Evolutionary conservation across 106 monocot species (phyloP).

Genomic region (Dactylorhiza incarnata): DNA sequence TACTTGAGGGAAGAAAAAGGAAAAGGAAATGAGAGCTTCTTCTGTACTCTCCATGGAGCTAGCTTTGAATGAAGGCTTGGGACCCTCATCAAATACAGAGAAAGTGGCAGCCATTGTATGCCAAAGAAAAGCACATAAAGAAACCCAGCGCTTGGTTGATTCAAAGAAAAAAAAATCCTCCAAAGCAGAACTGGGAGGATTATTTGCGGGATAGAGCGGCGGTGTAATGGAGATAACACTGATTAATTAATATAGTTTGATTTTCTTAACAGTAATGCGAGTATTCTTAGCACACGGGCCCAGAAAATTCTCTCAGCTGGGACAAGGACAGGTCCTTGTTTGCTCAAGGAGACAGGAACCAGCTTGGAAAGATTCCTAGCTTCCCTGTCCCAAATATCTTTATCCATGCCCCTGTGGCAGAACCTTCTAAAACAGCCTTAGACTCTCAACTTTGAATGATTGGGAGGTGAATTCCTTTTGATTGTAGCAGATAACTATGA

Average conservation of each 20-base stretch:
- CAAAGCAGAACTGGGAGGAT: slow-evolving; percentile 22
- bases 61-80: slow-evolving; percentile 15
- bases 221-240: too few species aligned
- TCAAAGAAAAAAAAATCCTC: slow-evolving; percentile 41
- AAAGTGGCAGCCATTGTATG: slow-evolving; percentile 16
- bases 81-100: slow-evolving; percentile 15
- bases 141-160: slow-evolving; percentile 33
- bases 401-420: slow-evolving; percentile 51
- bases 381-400: slow-evolving; percentile 58
- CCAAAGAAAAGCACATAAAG: slow-evolving; percentile 61
- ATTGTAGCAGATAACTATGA: slow-evolving; percentile 14
- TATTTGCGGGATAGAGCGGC: slow-evolving; percentile 2
- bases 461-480: slow-evolving; percentile 45
- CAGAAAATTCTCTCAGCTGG: too few species aligned
- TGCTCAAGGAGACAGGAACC: slow-evolving; percentile 32
- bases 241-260: too few species aligned
- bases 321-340: slow-evolving; percentile 34
- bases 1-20: slow-evolving; percentile 10
- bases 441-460: slow-evolving; percentile 34
- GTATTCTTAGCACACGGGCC: too few species aligned
- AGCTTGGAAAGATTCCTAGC: slow-evolving; percentile 58
- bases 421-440: slow-evolving; percentile 84
- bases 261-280: too few species aligned
- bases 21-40: slow-evolving; percentile 10
- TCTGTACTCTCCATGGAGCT: slow-evolving; percentile 11